phyloP scores from a whole-genome alignment of 2,329 filamentous ascomycete genomes.

The Teratosphaeria epicoccoides region DNA sequence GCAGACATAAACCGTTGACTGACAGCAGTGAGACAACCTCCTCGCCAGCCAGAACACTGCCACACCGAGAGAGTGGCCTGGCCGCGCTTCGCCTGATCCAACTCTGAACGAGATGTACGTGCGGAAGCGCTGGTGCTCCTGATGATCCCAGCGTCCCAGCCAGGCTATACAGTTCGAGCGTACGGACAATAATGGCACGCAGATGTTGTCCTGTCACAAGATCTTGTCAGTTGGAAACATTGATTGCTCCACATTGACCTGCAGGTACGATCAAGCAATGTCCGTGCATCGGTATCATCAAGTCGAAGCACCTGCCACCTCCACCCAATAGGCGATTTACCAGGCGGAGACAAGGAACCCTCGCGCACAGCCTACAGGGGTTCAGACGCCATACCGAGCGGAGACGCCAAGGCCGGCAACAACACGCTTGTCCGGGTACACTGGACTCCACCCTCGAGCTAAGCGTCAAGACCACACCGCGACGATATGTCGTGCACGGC shows the following conservation, averaged over 20 bases:
- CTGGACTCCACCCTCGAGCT: neutral
- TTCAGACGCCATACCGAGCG: too few relatives aligned
- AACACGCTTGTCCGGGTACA: neutral
- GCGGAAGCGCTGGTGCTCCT: too few relatives aligned
- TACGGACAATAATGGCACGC: neutral
- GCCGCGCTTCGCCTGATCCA: neutral
- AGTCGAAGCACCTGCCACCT: too few relatives aligned
- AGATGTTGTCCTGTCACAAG: neutral
- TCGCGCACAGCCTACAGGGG: too few relatives aligned
- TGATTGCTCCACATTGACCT: too few relatives aligned
- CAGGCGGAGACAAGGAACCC: too few relatives aligned
- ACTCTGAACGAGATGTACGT: neutral
- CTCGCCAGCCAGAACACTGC: neutral
- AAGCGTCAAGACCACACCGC: too few relatives aligned
- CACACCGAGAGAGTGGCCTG: neutral
- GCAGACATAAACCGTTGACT: neutral
- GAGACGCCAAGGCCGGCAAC: too few relatives aligned
- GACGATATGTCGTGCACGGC: too few relatives aligned
- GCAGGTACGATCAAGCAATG: too few relatives aligned
- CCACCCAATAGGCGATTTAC: too few relatives aligned
- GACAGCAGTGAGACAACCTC: neutral
- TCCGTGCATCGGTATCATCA: too few relatives aligned
- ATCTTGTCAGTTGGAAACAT: neutral
- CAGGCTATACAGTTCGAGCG: neutral
- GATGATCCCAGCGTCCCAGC: neutral